These are phyloP conservation scores for Lepidium didymum DNA, from an alignment of 345 rosid genomes.

Conservation along the genomic window DNA sequence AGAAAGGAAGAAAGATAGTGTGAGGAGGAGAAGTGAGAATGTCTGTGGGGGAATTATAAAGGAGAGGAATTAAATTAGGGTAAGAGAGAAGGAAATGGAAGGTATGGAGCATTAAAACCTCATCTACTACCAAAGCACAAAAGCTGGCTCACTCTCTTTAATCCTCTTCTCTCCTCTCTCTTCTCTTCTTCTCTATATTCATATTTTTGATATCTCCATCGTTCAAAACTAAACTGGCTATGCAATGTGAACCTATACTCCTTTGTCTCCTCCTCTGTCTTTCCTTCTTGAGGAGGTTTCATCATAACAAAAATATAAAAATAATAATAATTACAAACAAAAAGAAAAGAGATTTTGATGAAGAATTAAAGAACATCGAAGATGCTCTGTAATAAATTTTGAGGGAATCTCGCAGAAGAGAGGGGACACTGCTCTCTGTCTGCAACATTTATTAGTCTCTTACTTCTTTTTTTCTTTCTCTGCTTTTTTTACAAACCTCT, in stretches of 20 bases:
- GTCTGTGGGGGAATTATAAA: constrained; percentile 37
- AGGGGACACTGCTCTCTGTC: constrained; percentile 30
- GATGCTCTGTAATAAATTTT: constrained; percentile 29
- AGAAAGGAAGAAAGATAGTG: neutral
- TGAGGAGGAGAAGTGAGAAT: constrained; percentile 43
- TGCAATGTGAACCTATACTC: constrained; percentile 23
- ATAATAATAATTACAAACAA: too few species aligned
- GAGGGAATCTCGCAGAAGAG: constrained; percentile 29
- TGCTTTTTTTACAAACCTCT: constrained; percentile 22
- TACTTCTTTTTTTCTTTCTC: constrained; percentile 8
- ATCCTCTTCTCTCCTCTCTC: constrained; percentile 24
- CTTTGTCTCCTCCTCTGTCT: constrained; percentile 17
- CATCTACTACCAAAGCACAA: constrained; percentile 68
- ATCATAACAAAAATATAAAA: neutral
- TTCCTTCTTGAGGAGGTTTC: constrained; percentile 3
- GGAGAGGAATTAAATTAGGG: constrained; percentile 34
- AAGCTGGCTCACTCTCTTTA: constrained; percentile 66
- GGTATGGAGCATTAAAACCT: constrained; percentile 65
- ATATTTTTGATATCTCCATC: constrained; percentile 6
- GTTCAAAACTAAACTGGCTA: constrained; percentile 23
- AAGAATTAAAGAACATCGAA: constrained; percentile 20
- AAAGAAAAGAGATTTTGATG: neutral
- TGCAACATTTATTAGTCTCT: constrained; percentile 25
- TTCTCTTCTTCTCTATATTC: neutral
- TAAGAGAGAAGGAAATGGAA: constrained; percentile 25